Base-by-base conservation (phyloP, 805 yeast species). In the Candida loeiensis region DNA sequence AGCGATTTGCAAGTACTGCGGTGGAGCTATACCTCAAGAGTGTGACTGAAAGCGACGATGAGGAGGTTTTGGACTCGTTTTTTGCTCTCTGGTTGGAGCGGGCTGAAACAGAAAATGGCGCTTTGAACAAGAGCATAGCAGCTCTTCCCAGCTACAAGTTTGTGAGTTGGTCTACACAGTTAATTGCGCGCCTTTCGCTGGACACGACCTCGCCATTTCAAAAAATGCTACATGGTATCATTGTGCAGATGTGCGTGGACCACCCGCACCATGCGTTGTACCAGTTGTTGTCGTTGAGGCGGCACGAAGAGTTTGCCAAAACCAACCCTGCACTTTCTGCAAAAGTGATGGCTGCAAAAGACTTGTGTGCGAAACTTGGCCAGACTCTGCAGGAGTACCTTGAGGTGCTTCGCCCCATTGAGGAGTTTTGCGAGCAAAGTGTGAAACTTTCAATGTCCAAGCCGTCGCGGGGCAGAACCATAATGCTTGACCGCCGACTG, bases 81-180 rank as follows among this genome's bases (percentile, higher is more conserved):
- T 82, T 90, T 58, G 84, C 90, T 0, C 58, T 91, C 8, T 91
- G 97, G 95, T 67, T 91, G 28, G 85, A 82, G 45, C 73, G 78
- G 48, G 69, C 79, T 2, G 55, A 57, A 4, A 67, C 69, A 24
- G 71, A 59, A 1, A 81, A 77, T 46, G 45, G 41, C 3, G 49
- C 61, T 6, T 64, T 85, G 7, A 51, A 51, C 11, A 48, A 54
- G 2, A 61, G 64, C 4, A 51, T 82, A 2, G 37, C 52, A 0
- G 35, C 37, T 0, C 59, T 86, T 14, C 84, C 95, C 0, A 67
- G 75, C 11, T 66, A 69, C 53, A 81, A 81, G 49, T 76, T 88
- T 39, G 68, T 86, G 4, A 76, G 88, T 0, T 90, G 97, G 96
- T 69, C 82, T 26, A 81, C 83, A 44, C 98, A 90, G 55, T 69